phyloP scores from a whole-genome alignment of 768 basidiomycete genomes.

The Boletus eberwhitei region DNA sequence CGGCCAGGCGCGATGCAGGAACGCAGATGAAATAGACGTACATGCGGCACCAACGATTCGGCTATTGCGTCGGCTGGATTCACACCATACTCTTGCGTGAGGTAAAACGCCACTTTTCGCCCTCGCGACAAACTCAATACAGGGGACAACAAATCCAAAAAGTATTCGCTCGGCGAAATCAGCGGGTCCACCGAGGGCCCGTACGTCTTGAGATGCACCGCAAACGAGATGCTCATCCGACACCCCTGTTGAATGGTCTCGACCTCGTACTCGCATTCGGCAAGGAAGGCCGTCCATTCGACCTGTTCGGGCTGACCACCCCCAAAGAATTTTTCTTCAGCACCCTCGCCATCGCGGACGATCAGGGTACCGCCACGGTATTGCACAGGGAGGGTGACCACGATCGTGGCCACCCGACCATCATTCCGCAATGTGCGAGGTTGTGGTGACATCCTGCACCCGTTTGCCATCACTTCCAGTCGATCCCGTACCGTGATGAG shows the following conservation, averaged over 20 bases:
- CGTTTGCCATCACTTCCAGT: slow-evolving; percentile 63
- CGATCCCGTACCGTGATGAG: slow-evolving; percentile 66
- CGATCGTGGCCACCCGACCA: slow-evolving; percentile 66
- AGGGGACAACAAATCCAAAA: slow-evolving; percentile 69
- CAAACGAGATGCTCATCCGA: slow-evolving; percentile 67
- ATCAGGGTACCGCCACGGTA: slow-evolving; percentile 66
- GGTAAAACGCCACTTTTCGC: slow-evolving; percentile 67
- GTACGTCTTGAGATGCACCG: slow-evolving; percentile 65
- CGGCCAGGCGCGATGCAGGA: slow-evolving; percentile 7
- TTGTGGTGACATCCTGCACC: slow-evolving; percentile 57
- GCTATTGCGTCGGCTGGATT: slow-evolving; percentile 69
- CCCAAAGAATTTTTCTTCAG: slow-evolving; percentile 60
- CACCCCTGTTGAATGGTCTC: slow-evolving; percentile 70
- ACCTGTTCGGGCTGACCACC: slow-evolving; percentile 62
- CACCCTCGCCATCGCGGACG: slow-evolving; percentile 52
- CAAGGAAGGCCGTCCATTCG: slow-evolving; percentile 75
- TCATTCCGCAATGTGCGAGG: slow-evolving; percentile 55
- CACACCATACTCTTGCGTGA: slow-evolving; percentile 64
- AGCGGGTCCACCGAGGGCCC: slow-evolving; percentile 62
- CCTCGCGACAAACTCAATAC: slow-evolving; percentile 72
- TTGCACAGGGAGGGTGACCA: slow-evolving; percentile 71
- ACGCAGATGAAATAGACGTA: slow-evolving; percentile 36
- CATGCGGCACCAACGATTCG: slow-evolving; percentile 66
- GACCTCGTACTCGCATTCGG: slow-evolving; percentile 73
- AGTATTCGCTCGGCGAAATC: slow-evolving; percentile 68